Evolutionary conservation across 2,329 filamentous ascomycete species (phyloP).

Genomic region (Nemania diffusa): DNA sequence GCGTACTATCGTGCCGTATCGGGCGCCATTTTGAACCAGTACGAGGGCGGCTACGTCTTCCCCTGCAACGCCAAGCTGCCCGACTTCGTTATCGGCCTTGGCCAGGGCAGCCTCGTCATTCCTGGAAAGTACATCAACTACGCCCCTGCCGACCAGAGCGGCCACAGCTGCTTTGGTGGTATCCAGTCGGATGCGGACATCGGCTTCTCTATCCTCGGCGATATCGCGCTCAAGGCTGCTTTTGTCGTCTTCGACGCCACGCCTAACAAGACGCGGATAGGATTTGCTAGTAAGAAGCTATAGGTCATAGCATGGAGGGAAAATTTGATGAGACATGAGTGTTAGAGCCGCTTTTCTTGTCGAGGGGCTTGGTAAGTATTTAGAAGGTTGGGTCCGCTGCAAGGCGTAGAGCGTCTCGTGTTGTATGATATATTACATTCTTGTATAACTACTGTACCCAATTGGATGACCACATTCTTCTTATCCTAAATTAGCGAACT

Average conservation of each 20-base stretch:
- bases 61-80: slow-evolving; percentile 60
- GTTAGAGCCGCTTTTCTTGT: neutral
- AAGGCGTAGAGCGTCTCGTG: slow-evolving; percentile 6
- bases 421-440: slow-evolving; percentile 21
- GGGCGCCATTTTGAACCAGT: slow-evolving; percentile 52
- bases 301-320: neutral
- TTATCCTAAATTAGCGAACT: no score
- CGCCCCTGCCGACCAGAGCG: slow-evolving; percentile 55
- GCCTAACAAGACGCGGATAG: slow-evolving; percentile 52
- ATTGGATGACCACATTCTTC: no score
- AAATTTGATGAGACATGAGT: neutral
- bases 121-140: slow-evolving; percentile 63
- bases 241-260: slow-evolving; percentile 68
- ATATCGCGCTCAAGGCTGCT: slow-evolving; percentile 73
- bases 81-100: slow-evolving; percentile 61
- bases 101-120: slow-evolving; percentile 59
- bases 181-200: slow-evolving; percentile 60
- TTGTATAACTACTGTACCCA: no score
- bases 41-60: slow-evolving; percentile 62
- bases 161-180: slow-evolving; percentile 69
- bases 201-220: slow-evolving; percentile 69
- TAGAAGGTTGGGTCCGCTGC: neutral
- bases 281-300: slow-evolving; percentile 53
- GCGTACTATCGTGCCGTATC: slow-evolving; percentile 63
- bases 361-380: neutral